Evolutionary conservation across 2,329 filamentous ascomycete genomes (phyloP), one percentile per base, ranked within the genome.

Genomic region (Gliomastix tumulicola): DNA sequence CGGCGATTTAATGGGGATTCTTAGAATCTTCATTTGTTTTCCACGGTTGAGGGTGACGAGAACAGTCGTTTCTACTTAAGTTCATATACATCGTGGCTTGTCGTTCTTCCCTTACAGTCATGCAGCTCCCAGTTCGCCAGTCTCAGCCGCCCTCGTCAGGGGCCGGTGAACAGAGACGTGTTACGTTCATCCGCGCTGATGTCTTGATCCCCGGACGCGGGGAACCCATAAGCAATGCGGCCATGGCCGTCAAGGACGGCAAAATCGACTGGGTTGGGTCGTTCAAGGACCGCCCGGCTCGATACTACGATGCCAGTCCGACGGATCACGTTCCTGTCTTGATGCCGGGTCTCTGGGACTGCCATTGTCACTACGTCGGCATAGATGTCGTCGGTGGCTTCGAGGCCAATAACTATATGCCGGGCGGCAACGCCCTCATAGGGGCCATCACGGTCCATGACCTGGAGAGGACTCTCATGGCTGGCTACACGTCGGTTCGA

Each of bases 301-400:
- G 56, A 35, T 66, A 62, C 39, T 41, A 39, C 12, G 21, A 41
- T 6, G 36, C 59, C 19, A 41, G 39, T 2, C 48, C 32, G 9
- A n/a, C n/a, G n/a, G n/a, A n/a, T n/a, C n/a, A 35, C 22, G 61
- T 69, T 21, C 57, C 60, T 2, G 57, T 67, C 6, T 44, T 68
- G 5, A 62, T 72, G 51, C 68, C 68, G 1, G 69, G 69, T 6
- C 56, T 74, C 19, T 72, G 68, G 68, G 69, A 73, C 41, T 63
- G 58, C 42, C 68, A 71, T 46, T 57, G 62, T 2, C 69, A 72
- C 45, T 67, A 63, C 40, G 42, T 57, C 10, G 68, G 64, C 27
- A 37, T 48, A 13, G 47, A 50, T 21, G 39, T 45, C 13, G 34
- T 43, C 16, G 35, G 30, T 15, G 43, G 42, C 28, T 30, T 53